phyloP scores from a whole-genome alignment of 768 basidiomycete genomes.

The Lentinus brumalis region DNA sequence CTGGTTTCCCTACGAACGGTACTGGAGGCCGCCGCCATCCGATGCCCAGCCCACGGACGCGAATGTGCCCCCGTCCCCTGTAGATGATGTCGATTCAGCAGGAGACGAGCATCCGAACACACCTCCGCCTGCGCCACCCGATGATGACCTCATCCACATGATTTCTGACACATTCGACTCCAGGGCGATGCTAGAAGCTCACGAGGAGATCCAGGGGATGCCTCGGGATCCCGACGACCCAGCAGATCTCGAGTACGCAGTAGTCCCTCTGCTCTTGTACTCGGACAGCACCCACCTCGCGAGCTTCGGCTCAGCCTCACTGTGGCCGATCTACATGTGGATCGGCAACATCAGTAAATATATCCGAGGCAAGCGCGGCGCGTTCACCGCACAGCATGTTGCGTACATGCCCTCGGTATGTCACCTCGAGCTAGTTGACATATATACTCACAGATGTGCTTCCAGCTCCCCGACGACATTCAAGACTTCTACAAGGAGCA shows the following conservation, averaged over 20 bases:
- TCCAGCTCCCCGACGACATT: too few species aligned
- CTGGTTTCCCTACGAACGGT: too few species aligned
- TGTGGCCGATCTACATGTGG: slow-evolving; percentile 44
- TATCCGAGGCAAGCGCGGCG: slow-evolving; percentile 30
- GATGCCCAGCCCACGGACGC: too few species aligned
- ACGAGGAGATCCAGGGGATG: slow-evolving; percentile 8
- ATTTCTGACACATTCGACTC: neutral
- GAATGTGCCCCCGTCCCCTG: too few species aligned
- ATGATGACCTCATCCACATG: neutral
- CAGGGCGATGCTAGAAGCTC: neutral
- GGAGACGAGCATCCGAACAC: too few species aligned
- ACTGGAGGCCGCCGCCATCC: too few species aligned
- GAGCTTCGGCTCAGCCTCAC: slow-evolving; percentile 25
- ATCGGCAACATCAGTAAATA: slow-evolving; percentile 46
- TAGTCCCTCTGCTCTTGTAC: slow-evolving; percentile 22
- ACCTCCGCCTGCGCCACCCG: too few species aligned
- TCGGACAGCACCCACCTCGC: slow-evolving; percentile 31
- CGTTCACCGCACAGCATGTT: slow-evolving; percentile 26
- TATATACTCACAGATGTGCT: too few species aligned
- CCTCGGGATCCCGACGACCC: slow-evolving; percentile 1
- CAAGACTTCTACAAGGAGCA: too few species aligned
- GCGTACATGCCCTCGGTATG: neutral
- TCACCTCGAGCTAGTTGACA: slow-evolving; percentile 25
- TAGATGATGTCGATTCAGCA: too few species aligned
- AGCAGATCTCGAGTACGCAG: slow-evolving; percentile 1